Evolutionary conservation across 805 yeast species (phyloP).

Genomic region (Ogataea paradorogensis): DNA sequence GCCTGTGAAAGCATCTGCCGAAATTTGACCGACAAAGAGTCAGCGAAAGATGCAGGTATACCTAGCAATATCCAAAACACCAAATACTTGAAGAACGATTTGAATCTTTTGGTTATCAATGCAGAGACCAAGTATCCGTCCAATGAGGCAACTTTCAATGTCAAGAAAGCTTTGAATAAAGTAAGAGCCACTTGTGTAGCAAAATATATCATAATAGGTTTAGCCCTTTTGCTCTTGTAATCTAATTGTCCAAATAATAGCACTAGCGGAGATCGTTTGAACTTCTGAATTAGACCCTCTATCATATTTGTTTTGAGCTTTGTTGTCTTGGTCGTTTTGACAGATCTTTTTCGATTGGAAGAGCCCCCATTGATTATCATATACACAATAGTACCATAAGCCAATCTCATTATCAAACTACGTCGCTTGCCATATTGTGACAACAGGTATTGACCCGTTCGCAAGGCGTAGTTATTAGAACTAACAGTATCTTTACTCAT

Average conservation of each 20-base stretch:
- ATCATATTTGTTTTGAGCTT: background rate
- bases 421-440: constrained; percentile 24
- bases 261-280: constrained; percentile 20
- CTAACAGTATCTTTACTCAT: constrained; percentile 1
- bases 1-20: constrained; percentile 55
- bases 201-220: constrained; percentile 30
- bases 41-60: constrained; percentile 78
- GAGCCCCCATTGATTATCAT: constrained; percentile 30
- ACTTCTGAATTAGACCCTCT: constrained; percentile 1
- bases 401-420: constrained; percentile 20
- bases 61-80: constrained; percentile 82
- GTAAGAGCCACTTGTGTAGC: constrained; percentile 56
- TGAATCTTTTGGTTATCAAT: constrained; percentile 67
- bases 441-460: constrained; percentile 13
- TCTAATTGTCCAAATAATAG: constrained; percentile 17
- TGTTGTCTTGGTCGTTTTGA: background rate
- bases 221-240: constrained; percentile 10
- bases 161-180: constrained; percentile 64
- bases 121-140: constrained; percentile 86
- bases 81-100: constrained; percentile 58
- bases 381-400: constrained; percentile 24
- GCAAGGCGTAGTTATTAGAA: constrained; percentile 13
- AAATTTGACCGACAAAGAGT: constrained; percentile 63
- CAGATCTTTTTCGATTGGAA: background rate
- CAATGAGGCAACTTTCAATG: constrained; percentile 78